phyloP scores from a whole-genome alignment of 345 rosid genomes.

The Acer saccharum region DNA sequence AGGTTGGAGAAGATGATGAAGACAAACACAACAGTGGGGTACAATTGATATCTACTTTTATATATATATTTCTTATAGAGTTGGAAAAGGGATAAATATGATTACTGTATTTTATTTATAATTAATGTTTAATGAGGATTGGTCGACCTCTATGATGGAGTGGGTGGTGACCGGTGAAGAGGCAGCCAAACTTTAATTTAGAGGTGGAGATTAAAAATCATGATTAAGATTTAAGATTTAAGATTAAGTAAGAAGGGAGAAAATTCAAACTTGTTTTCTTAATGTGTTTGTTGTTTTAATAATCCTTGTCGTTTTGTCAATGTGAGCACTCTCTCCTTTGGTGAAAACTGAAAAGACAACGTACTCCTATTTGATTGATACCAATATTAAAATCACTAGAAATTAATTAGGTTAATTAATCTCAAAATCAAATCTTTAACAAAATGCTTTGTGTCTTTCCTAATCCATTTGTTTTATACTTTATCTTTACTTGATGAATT shows the following conservation, averaged over 20 bases:
- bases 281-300: no score
- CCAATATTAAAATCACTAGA: neutral
- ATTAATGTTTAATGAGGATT: slow-evolving; percentile 9
- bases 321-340: neutral
- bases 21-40: neutral
- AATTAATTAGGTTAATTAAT: no score
- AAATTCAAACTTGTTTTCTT: neutral
- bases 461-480: neutral
- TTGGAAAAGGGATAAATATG: no score
- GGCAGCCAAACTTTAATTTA: neutral
- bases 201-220: slow-evolving; percentile 8
- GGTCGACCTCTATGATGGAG: slow-evolving; percentile 23
- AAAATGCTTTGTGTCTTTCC: neutral
- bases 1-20: neutral
- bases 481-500: neutral
- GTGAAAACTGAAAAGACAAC: neutral
- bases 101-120: neutral
- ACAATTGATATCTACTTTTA: neutral
- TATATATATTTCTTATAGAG: no score
- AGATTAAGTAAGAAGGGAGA: neutral
- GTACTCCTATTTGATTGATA: neutral
- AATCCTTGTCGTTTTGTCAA: no score
- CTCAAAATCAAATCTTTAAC: neutral
- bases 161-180: slow-evolving; percentile 19
- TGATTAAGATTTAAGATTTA: neutral